A percentile compares a stretch with the other conserved stretches of the same genome.
phyloP scores from a whole-genome alignment of 2,329 filamentous ascomycete species.

The Colletotrichum lindemuthianum region DNA sequence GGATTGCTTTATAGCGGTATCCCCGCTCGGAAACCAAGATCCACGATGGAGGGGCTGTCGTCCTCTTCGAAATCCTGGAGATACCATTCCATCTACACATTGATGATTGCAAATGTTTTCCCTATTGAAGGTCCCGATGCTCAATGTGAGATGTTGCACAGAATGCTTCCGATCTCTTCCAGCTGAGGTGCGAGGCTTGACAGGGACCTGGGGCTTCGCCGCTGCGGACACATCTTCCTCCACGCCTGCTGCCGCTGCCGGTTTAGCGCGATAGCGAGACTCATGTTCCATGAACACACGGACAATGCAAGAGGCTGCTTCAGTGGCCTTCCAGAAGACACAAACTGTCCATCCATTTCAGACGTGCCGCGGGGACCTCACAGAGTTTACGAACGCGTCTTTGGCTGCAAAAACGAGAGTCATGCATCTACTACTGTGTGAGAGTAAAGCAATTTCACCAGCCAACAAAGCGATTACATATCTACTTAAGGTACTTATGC shows the following conservation, averaged over 20 bases:
- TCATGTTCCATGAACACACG: not conserved
- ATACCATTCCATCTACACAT: too few species aligned
- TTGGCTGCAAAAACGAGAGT: constrained; percentile 14
- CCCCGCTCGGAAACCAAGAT: too few species aligned
- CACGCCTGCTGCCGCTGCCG: too few species aligned
- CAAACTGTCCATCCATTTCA: not conserved
- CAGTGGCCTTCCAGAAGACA: not conserved
- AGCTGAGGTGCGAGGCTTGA: too few species aligned
- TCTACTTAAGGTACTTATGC: not conserved
- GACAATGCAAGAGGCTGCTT: constrained; percentile 2
- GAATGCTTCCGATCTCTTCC: too few species aligned
- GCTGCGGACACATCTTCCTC: not conserved
- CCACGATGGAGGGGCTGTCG: too few species aligned
- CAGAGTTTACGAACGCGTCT: not conserved
- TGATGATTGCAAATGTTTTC: too few species aligned
- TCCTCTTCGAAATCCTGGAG: too few species aligned
- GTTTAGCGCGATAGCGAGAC: too few species aligned
- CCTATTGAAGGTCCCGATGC: too few species aligned
- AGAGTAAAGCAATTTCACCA: not conserved
- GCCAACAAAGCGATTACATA: not conserved
- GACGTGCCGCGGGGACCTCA: constrained; percentile 11
- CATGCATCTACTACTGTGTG: not conserved
- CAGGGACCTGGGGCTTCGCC: not conserved
- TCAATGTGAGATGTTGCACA: too few species aligned
- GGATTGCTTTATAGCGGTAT: too few species aligned